Conservation (phyloP, 305 asterid species). For the Rubia tinctorum region DNA sequence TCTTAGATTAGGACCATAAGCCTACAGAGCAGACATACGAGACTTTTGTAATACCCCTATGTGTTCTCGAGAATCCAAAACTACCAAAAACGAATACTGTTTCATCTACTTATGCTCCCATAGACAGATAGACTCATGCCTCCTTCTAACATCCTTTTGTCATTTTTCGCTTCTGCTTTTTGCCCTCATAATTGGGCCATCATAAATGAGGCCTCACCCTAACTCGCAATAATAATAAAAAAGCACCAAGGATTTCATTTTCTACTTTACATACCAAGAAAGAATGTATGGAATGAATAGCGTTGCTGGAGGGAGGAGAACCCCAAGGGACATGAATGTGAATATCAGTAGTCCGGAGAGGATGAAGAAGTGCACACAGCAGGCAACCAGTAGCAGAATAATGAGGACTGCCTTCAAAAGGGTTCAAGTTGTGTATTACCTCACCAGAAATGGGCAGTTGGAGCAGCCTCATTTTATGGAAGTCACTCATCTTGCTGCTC, state of each 20-base stretch:
- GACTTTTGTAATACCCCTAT: too few species aligned
- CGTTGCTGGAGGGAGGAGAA: conserved; percentile 27
- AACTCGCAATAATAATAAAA: conserved; percentile 1
- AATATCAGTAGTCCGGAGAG: conserved; percentile 36
- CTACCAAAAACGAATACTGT: neutral
- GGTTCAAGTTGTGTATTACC: conserved; percentile 70
- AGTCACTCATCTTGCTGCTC: conserved; percentile 60
- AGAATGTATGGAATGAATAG: neutral
- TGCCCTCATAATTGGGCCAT: neutral
- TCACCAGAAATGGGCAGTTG: conserved; percentile 81
- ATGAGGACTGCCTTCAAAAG: conserved; percentile 51
- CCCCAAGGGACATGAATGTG: conserved; percentile 27
- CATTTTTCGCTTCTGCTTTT: neutral
- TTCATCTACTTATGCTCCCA: neutral
- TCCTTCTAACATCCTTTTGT: neutral
- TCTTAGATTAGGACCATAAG: too few species aligned
- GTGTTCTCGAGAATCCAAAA: neutral
- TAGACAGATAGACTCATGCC: neutral
- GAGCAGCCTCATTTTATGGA: conserved; percentile 91
- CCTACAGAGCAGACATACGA: too few species aligned
- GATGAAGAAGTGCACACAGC: conserved; percentile 18
- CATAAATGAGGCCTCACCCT: neutral
- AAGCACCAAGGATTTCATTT: neutral
- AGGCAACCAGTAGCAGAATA: conserved; percentile 1
- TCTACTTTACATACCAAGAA: conserved; percentile 26